Conservation (phyloP, 495 filamentous ascomycete genomes). For the Aspergillus panamensis region DNA sequence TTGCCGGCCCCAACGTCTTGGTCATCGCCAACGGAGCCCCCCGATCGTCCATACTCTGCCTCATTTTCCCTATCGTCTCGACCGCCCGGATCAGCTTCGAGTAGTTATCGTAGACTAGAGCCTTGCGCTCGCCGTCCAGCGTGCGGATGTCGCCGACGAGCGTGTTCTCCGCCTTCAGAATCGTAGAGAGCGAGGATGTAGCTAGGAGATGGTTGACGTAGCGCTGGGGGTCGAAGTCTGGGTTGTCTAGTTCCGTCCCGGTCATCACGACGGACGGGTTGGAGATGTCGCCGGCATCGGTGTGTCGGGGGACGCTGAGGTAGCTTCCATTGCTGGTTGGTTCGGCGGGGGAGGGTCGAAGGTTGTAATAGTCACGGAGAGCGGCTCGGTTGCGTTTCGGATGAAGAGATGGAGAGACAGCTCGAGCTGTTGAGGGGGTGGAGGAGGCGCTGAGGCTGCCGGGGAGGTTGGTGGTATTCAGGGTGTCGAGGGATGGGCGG, state of each 20-base stretch:
- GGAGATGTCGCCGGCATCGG: slow-evolving; percentile 37
- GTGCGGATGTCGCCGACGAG: slow-evolving; percentile 71
- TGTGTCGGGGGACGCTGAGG: slow-evolving; percentile 39
- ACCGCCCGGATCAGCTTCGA: slow-evolving; percentile 92
- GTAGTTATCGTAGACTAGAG: slow-evolving; percentile 97
- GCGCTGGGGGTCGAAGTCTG: slow-evolving; percentile 44
- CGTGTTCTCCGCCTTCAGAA: slow-evolving; percentile 59
- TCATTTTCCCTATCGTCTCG: slow-evolving; percentile 80
- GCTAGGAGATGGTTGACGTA: slow-evolving; percentile 46
- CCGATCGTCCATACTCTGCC: slow-evolving; percentile 47
- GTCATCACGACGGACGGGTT: slow-evolving; percentile 30
- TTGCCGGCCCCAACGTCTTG: slow-evolving; percentile 68
- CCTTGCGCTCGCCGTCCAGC: slow-evolving; percentile 92
- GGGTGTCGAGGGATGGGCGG: slow-evolving; percentile 66
- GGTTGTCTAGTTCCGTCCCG: slow-evolving; percentile 47
- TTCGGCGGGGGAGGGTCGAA: slow-evolving; percentile 54
- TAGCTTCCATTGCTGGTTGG: slow-evolving; percentile 25
- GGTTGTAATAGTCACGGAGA: slow-evolving; percentile 90
- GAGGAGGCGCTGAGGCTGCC: slow-evolving; percentile 50
- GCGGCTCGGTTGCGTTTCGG: slow-evolving; percentile 72
- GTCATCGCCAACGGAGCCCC: slow-evolving; percentile 48
- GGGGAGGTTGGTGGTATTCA: slow-evolving; percentile 43
- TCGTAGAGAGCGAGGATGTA: slow-evolving; percentile 57
- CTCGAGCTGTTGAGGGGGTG: slow-evolving; percentile 44
- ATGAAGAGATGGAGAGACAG: slow-evolving; percentile 44